Evolutionary conservation across 139 green algal genomes (phyloP).

Genomic region (Prasinococcaceae sp.): DNA sequence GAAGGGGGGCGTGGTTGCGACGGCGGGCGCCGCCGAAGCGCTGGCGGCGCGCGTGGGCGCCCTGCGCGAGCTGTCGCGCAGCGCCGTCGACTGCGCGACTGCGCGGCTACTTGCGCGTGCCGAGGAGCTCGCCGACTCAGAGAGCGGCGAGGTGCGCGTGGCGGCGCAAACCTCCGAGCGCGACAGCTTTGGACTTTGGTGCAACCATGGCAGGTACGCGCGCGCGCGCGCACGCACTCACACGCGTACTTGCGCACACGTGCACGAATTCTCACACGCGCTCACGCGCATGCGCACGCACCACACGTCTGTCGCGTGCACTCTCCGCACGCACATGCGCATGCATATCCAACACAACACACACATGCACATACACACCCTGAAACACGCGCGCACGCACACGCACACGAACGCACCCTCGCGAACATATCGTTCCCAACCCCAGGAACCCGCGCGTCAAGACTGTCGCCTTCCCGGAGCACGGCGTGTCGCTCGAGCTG

Average conservation of each 20-base stretch:
- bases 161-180: no score
- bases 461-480: constrained; percentile 20
- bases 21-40: no score
- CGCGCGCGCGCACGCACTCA: no score
- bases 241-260: no score
- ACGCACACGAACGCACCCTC: background rate
- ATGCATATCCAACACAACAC: background rate
- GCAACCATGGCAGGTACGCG: no score
- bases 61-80: no score
- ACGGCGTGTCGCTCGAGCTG: constrained; percentile 11
- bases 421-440: constrained; percentile 17
- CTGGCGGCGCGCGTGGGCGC: no score
- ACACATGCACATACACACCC: background rate
- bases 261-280: background rate
- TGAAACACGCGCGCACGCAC: background rate
- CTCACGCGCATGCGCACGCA: background rate
- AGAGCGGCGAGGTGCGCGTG: constrained; percentile 10
- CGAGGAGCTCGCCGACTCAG: constrained; percentile 1
- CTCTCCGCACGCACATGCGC: background rate
- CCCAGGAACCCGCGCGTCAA: constrained; percentile 24
- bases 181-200: no score
- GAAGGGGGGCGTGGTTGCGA: no score
- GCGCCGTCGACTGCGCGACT: constrained; percentile 2
- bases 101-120: constrained; percentile 9
- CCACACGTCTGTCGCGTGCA: background rate